phyloP scores from a whole-genome alignment of 2,329 filamentous ascomycete species.

The Penicillium vulpinum region DNA sequence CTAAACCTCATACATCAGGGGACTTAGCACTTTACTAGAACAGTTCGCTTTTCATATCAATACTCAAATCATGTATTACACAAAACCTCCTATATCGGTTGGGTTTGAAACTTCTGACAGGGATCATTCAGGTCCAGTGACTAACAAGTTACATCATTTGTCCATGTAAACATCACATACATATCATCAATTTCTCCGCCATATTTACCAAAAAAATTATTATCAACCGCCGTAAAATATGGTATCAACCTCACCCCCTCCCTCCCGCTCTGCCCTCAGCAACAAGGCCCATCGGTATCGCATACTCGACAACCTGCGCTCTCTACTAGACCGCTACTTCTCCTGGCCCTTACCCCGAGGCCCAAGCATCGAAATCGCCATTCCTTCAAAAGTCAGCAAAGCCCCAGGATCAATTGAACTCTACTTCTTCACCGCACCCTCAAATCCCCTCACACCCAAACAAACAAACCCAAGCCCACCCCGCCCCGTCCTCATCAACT shows the following conservation, averaged over 20 bases:
- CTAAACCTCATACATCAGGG: background rate
- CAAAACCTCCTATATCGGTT: background rate
- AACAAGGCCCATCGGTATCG: conserved; percentile 18
- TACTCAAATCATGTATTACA: background rate
- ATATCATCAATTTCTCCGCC: background rate
- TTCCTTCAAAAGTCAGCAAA: conserved; percentile 20
- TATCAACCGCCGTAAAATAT: background rate
- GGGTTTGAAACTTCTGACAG: background rate
- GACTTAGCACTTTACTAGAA: background rate
- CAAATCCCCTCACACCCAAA: background rate
- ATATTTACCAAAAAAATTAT: background rate
- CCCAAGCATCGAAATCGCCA: conserved; percentile 11
- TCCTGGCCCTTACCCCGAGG: conserved; percentile 15
- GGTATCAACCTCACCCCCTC: background rate
- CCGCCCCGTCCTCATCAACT: conserved; percentile 20
- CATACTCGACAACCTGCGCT: conserved; percentile 11
- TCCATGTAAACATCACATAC: background rate
- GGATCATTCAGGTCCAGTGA: background rate
- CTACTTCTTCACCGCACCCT: conserved; percentile 16
- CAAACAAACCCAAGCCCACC: background rate
- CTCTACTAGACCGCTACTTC: conserved; percentile 20
- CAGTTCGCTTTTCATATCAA: background rate
- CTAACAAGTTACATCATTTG: background rate
- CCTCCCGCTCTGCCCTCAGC: conserved; percentile 4
- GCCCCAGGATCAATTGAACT: conserved; percentile 14